Percentiles rank a stretch among this genome's conserved stretches.
Evolutionary conservation across 345 rosid species (phyloP).

Genomic region (Salix exigua): DNA sequence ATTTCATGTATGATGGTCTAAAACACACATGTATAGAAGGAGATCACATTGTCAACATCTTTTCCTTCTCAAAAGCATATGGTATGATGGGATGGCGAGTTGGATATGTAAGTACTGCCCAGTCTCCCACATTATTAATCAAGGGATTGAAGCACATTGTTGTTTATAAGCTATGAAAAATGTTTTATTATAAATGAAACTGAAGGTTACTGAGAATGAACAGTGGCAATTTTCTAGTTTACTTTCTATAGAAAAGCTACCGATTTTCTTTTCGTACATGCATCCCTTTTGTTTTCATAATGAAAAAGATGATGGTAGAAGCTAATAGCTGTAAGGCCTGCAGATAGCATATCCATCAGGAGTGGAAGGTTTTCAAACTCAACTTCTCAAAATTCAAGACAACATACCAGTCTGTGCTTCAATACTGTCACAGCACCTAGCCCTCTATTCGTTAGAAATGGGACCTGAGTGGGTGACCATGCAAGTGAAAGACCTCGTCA

Average conservation of each 20-base stretch:
- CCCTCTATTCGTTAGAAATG: conserved; percentile 63
- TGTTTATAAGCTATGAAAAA: not conserved
- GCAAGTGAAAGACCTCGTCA: conserved; percentile 65
- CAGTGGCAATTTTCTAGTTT: no score
- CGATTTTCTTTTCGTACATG: not conserved
- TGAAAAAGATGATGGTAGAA: not conserved
- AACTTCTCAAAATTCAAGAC: conserved; percentile 87
- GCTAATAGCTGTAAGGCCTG: not conserved
- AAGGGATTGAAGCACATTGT: not conserved
- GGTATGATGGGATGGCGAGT: conserved; percentile 99
- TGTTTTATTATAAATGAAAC: not conserved
- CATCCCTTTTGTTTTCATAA: not conserved
- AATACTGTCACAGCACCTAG: conserved; percentile 75
- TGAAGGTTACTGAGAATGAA: no score
- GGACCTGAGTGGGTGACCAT: conserved; percentile 79
- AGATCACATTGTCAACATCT: conserved; percentile 82
- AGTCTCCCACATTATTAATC: not conserved
- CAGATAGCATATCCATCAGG: conserved; percentile 91
- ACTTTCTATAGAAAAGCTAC: no score
- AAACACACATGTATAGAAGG: conserved; percentile 88
- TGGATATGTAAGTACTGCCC: conserved; percentile 73
- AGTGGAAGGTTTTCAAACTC: conserved; percentile 62
- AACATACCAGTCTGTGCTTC: conserved; percentile 93
- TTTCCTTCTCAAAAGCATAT: conserved; percentile 96
- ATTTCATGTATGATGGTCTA: conserved; percentile 88